Conservation (phyloP, 2,329 filamentous ascomycete species). For the Aspergillus japonicus region DNA sequence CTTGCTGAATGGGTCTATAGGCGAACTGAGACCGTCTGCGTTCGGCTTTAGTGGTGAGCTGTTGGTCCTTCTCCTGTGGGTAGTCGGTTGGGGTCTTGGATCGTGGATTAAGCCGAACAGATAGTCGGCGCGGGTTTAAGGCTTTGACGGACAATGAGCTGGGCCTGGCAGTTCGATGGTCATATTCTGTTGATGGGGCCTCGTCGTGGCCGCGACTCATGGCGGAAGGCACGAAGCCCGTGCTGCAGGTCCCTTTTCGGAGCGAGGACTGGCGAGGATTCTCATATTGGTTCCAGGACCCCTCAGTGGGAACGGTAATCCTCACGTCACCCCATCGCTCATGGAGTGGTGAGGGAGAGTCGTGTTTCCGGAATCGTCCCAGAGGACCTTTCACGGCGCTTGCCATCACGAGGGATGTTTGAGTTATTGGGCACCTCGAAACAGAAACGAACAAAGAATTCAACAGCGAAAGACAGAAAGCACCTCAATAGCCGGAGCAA, state of each 20-base stretch:
- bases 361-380: slow-evolving; percentile 31
- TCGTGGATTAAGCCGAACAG: slow-evolving; percentile 28
- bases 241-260: neutral
- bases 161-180: slow-evolving; percentile 9
- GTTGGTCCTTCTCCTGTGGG: slow-evolving; percentile 6
- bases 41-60: slow-evolving; percentile 9
- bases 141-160: slow-evolving; percentile 24
- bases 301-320: slow-evolving; percentile 39
- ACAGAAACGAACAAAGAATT: neutral
- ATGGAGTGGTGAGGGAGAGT: slow-evolving; percentile 31
- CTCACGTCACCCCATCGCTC: slow-evolving; percentile 41
- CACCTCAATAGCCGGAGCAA: neutral
- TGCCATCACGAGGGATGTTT: slow-evolving; percentile 24
- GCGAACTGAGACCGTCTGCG: slow-evolving; percentile 27
- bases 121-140: slow-evolving; percentile 29
- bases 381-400: slow-evolving; percentile 31
- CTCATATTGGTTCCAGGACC: slow-evolving; percentile 39
- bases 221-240: neutral
- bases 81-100: slow-evolving; percentile 11
- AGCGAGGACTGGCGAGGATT: slow-evolving; percentile 25
- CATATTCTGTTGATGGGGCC: slow-evolving; percentile 1
- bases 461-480: neutral
- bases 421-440: neutral
- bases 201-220: slow-evolving; percentile 17
- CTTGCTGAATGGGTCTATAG: slow-evolving; percentile 34